Percentiles rank a stretch among this genome's conserved stretches.
Evolutionary conservation across 2,329 filamentous ascomycete genomes (phyloP).

Genomic region (Cercospora zeae-maydis): DNA sequence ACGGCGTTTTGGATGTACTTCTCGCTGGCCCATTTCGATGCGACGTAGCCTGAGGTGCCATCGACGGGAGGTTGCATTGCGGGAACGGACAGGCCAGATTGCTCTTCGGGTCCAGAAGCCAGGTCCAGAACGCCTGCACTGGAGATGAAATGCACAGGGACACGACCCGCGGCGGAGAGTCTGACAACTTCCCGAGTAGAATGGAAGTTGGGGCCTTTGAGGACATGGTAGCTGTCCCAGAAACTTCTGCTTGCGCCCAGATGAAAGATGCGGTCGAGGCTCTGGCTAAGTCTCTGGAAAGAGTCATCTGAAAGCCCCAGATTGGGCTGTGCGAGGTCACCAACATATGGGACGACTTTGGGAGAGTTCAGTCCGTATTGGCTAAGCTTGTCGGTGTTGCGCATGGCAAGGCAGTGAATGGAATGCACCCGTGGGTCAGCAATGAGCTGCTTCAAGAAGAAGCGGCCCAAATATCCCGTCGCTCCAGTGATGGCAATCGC

Average conservation of each 20-base stretch:
- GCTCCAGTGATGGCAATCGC: not conserved
- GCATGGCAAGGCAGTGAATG: not conserved
- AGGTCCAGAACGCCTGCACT: not conserved
- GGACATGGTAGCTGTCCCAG: not conserved
- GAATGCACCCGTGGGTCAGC: not conserved
- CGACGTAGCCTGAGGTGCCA: not conserved
- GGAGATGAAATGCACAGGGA: not conserved
- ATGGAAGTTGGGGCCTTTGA: not conserved
- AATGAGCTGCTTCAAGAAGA: not conserved
- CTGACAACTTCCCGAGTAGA: not conserved
- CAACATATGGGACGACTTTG: not conserved
- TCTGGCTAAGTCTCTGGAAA: not conserved
- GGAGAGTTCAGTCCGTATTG: not conserved
- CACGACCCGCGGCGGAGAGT: not conserved
- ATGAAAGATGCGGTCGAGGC: not conserved
- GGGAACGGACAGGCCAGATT: not conserved
- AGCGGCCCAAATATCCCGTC: not conserved
- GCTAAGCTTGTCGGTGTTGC: not conserved
- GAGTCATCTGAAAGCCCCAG: not conserved
- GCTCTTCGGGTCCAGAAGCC: not conserved
- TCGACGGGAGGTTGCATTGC: not conserved
- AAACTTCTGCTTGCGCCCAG: not conserved
- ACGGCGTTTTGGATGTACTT: not conserved
- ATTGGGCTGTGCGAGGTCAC: not conserved
- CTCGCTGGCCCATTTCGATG: not conserved